These are phyloP conservation scores for Aspergillus saccharolyticus DNA, from an alignment of 495 filamentous ascomycete species.

Conservation along the genomic window DNA sequence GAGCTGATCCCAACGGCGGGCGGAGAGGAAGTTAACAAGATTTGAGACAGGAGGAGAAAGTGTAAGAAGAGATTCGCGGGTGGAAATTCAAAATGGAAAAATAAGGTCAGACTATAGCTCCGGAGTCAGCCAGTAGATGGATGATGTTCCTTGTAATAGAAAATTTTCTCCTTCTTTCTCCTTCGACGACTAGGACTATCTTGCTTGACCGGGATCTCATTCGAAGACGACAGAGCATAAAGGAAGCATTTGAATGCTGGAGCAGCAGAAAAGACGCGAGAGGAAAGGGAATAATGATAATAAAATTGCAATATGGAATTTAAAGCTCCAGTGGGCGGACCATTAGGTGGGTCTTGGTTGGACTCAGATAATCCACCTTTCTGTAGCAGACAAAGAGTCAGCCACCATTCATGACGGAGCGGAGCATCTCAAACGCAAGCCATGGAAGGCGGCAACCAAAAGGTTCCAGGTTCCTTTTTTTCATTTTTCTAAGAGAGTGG, in stretches of 20 bases:
- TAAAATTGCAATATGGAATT: background rate
- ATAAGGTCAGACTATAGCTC: background rate
- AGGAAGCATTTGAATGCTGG: background rate
- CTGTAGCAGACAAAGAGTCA: conserved; percentile 6
- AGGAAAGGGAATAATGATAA: background rate
- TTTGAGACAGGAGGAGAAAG: background rate
- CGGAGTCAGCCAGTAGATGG: background rate
- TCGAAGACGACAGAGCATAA: background rate
- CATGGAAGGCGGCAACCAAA: conserved; percentile 6
- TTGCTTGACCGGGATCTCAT: background rate
- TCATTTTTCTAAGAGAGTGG: conserved; percentile 11
- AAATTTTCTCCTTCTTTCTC: background rate
- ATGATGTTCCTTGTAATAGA: too few species aligned
- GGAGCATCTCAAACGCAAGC: conserved; percentile 20
- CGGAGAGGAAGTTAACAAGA: background rate
- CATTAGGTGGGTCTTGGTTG: background rate
- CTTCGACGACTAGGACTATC: background rate
- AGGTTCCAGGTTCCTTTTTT: conserved; percentile 16
- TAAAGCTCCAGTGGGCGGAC: conserved; percentile 1
- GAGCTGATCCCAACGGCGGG: conserved; percentile 5
- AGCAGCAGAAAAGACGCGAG: too few species aligned
- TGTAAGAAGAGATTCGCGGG: background rate
- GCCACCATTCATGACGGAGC: conserved; percentile 12
- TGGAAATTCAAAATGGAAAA: background rate
- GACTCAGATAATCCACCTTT: background rate